These are phyloP conservation scores for Murraya koenigii DNA, from an alignment of 345 rosid genomes.

Conservation along the genomic window DNA sequence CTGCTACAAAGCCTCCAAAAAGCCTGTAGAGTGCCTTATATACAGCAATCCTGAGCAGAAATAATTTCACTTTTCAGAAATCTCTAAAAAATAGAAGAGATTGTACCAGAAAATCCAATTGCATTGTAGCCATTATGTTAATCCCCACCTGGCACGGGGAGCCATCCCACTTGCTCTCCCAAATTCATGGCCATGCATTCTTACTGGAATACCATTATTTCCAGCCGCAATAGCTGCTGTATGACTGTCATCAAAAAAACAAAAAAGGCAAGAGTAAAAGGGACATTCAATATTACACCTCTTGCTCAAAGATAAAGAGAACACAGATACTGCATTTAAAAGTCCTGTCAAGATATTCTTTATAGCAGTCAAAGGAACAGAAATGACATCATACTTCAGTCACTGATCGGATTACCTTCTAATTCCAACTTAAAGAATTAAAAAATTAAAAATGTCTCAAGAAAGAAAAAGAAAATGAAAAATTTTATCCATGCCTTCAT, in stretches of 20 bases:
- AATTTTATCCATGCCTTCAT: background rate
- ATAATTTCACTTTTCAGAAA: background rate
- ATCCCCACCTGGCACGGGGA: slow-evolving; percentile 89
- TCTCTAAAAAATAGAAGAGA: slow-evolving; percentile 7
- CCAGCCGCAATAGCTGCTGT: slow-evolving; percentile 99
- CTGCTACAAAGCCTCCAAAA: slow-evolving; percentile 94
- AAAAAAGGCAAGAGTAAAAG: slow-evolving; percentile 18
- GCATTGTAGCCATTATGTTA: slow-evolving; percentile 3
- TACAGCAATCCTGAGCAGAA: slow-evolving; percentile 71
- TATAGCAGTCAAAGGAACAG: background rate
- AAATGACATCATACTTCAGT: background rate
- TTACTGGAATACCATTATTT: slow-evolving; percentile 95
- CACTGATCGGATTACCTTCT: background rate
- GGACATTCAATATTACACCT: slow-evolving; percentile 17
- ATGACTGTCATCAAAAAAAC: slow-evolving; percentile 52
- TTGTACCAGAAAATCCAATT: background rate
- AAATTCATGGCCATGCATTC: slow-evolving; percentile 88
- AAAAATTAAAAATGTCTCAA: background rate
- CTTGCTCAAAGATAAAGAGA: background rate
- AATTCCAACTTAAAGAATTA: background rate
- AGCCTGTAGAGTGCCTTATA: slow-evolving; percentile 96
- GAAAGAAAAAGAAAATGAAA: background rate
- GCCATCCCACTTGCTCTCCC: slow-evolving; percentile 99
- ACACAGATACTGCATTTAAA: background rate
- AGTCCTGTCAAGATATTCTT: background rate